Evolutionary conservation across 345 rosid species (phyloP).

Genomic region (Geranium rotundifolium): DNA sequence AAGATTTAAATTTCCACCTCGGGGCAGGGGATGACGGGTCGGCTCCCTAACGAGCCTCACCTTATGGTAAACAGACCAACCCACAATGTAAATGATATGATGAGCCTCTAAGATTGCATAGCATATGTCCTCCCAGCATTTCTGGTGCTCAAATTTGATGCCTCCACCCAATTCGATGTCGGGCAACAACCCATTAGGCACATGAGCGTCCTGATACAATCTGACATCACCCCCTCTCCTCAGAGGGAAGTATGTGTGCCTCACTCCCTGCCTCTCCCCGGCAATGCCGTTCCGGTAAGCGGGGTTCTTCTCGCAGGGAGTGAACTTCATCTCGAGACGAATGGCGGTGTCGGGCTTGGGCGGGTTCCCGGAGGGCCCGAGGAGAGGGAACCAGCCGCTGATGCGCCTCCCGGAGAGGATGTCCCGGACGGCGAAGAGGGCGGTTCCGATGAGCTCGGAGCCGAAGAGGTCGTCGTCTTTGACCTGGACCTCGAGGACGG

Average conservation of each 20-base stretch:
- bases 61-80: constrained; percentile 91
- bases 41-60: constrained; percentile 70
- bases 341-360: constrained; percentile 44
- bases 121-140: constrained; percentile 95
- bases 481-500: constrained; percentile 57
- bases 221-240: constrained; percentile 55
- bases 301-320: constrained; percentile 50
- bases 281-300: constrained; percentile 40
- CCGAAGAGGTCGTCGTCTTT: constrained; percentile 84
- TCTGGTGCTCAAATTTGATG: constrained; percentile 29
- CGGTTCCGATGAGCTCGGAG: constrained; percentile 50
- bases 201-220: constrained; percentile 91
- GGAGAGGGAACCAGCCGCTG: constrained; percentile 37
- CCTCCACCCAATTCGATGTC: constrained; percentile 38
- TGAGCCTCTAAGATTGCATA: constrained; percentile 83
- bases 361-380: constrained; percentile 23
- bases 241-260: constrained; percentile 64
- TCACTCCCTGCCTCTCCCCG: constrained; percentile 54
- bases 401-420: constrained; percentile 36
- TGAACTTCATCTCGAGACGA: constrained; percentile 43
- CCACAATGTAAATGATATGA: constrained; percentile 71
- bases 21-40: constrained; percentile 47
- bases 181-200: constrained; percentile 30
- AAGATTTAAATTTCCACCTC: constrained; percentile 63
- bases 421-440: constrained; percentile 36